A percentile compares a stretch with the other conserved stretches of the same genome.
Evolutionary conservation across 495 filamentous ascomycete genomes (phyloP).

Genomic region (Corynascus novoguineensis): DNA sequence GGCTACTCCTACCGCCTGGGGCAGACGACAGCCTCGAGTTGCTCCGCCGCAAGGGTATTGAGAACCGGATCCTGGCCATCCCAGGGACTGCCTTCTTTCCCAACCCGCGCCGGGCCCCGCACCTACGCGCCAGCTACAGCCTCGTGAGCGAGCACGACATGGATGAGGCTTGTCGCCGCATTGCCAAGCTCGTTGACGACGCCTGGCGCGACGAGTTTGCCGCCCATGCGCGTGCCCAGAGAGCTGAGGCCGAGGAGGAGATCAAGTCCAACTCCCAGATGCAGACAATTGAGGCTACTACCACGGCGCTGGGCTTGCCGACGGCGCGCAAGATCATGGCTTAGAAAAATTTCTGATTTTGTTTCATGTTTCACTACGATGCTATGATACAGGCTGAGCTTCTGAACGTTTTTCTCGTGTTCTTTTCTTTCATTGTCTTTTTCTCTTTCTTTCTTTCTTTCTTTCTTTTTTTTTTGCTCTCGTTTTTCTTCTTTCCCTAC

Average conservation of each 20-base stretch:
- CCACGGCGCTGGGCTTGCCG: background rate
- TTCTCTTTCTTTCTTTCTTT: background rate
- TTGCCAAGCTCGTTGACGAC: constrained; percentile 8
- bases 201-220: constrained; percentile 1
- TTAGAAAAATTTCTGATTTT: too few species aligned
- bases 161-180: constrained; percentile 12
- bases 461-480: constrained; percentile 10
- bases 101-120: constrained; percentile 4
- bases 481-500: background rate
- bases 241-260: background rate
- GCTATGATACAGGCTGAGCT: too few species aligned
- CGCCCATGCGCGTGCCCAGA: too few species aligned
- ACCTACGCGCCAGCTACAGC: constrained; percentile 15
- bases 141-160: constrained; percentile 4
- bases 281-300: too few species aligned
- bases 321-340: background rate
- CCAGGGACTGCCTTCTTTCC: constrained; percentile 12
- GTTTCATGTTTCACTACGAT: too few species aligned
- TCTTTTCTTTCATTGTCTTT: background rate
- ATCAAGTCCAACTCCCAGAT: too few species aligned
- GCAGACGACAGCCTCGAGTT: constrained; percentile 14
- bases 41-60: constrained; percentile 9
- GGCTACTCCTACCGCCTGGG: constrained; percentile 10
- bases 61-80: constrained; percentile 10
- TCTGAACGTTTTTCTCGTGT: too few species aligned